phyloP scores from a whole-genome alignment of 1,139 yeast species.

The Diutina sp. region DNA sequence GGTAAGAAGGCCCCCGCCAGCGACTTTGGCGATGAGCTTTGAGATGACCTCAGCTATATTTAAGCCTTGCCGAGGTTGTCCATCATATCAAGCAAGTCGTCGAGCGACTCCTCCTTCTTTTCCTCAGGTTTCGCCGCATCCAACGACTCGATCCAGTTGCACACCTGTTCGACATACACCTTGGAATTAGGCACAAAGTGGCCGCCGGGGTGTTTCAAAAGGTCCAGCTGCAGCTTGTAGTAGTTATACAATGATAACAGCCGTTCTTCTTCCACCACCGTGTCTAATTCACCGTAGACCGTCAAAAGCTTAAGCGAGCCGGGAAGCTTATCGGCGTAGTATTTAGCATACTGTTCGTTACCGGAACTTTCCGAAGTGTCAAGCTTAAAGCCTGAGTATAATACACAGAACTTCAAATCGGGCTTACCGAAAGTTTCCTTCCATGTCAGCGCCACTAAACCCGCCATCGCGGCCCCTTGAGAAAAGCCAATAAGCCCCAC shows the following conservation, averaged over 20 bases:
- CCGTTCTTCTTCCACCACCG: conserved; percentile 72
- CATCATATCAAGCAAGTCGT: conserved; percentile 7
- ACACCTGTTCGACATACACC: conserved; percentile 42
- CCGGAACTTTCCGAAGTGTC: conserved; percentile 22
- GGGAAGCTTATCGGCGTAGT: conserved; percentile 15
- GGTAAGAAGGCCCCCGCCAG: conserved; percentile 4
- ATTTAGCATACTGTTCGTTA: conserved; percentile 10
- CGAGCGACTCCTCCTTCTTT: conserved; percentile 7
- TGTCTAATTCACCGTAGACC: conserved; percentile 77
- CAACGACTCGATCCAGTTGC: conserved; percentile 35
- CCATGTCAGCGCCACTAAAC: conserved; percentile 10
- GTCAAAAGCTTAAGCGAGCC: conserved; percentile 37
- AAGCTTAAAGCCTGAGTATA: conserved; percentile 68
- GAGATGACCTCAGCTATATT: not conserved
- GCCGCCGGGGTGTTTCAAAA: conserved; percentile 71
- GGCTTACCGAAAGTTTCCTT: conserved; percentile 14
- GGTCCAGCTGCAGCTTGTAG: conserved; percentile 30
- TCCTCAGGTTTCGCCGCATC: conserved; percentile 8
- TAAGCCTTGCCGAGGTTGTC: conserved; percentile 6
- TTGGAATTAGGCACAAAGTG: conserved; percentile 76
- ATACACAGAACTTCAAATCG: conserved; percentile 53
- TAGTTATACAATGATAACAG: conserved; percentile 44
- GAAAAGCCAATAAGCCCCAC: conserved; percentile 33
- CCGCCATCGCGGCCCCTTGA: conserved; percentile 21
- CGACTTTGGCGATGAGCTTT: not conserved